Conservation (phyloP, 352 stramenopile species). For the Pythium oligandrum region DNA sequence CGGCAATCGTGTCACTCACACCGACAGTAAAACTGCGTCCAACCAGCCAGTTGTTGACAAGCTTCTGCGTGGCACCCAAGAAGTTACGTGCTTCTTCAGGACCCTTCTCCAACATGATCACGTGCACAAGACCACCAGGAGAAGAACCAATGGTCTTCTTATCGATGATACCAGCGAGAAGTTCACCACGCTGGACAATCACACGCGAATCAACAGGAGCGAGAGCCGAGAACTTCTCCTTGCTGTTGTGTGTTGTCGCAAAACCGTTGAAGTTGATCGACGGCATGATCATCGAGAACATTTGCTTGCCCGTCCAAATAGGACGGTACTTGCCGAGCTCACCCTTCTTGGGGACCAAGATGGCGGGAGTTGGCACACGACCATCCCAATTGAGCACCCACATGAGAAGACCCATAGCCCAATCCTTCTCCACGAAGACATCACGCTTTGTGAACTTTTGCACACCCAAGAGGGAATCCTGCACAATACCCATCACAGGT, state of each 20-base stretch:
- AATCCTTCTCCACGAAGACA: constrained; percentile 96
- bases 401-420: constrained; percentile 98
- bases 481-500: constrained; percentile 99
- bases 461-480: constrained; percentile 95
- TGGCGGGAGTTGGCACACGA: constrained; percentile 94
- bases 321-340: constrained; percentile 83
- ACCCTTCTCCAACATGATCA: constrained; percentile 93
- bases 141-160: constrained; percentile 99
- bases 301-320: constrained; percentile 98
- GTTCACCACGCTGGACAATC: constrained; percentile 96
- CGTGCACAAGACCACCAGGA: constrained; percentile 97
- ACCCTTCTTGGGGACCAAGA: constrained; percentile 93
- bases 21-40: constrained; percentile 98
- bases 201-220: constrained; percentile 96
- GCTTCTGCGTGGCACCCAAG: constrained; percentile 92
- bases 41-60: constrained; percentile 99
- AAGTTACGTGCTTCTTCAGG: constrained; percentile 87
- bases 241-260: constrained; percentile 93
- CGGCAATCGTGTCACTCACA: constrained; percentile 98
- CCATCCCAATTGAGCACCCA: constrained; percentile 97
- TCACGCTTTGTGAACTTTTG: constrained; percentile 98
- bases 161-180: constrained; percentile 98
- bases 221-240: constrained; percentile 86
- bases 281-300: constrained; percentile 96
- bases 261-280: constrained; percentile 96